Base-by-base conservation (phyloP, 352 stramenopile genomes). In the Globisporangium nagaii region DNA sequence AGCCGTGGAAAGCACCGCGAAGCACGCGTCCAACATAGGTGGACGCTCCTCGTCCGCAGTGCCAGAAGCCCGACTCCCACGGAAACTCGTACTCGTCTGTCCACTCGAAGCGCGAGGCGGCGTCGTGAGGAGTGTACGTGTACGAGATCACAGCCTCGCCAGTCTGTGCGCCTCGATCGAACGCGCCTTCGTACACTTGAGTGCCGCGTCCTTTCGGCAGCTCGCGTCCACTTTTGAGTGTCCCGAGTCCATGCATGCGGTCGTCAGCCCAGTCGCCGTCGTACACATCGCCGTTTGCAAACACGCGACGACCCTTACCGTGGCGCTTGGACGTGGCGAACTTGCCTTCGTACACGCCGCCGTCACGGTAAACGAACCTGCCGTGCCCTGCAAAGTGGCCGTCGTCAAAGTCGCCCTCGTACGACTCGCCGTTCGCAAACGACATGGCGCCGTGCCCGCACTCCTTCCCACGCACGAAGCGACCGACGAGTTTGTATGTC, bases 71-170 rank as follows among this genome's bases (percentile, higher is more conserved):
- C 22, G 73, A 88, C n/a, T 58, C 50, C 1, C 58, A n/a, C 0
- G 81, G 81, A 43, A 88, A 92, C 56, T 92, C 79, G 48, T 84
- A 86, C 50, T 84, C 73, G 8, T 71, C 40, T 17, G 62, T 76
- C 68, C 74, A 84, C 31, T 86, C 71, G 19, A 69, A 73, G 20
- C 47, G 24, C 22, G 48, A n/a, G 25, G 56, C 5, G 39, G 40
- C 43, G 52, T 64, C n/a, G 19, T 31, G 20, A 30, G 75, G 75
- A 3, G 34, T 66, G 43, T 72, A 75, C 34, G 55, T 52, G 59
- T 79, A 85, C 19, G 56, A 50, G 11, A 92, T 82, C 20, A 22
- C 54, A 0, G 71, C 71, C 0, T 63, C 20, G 15, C 76, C 75
- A 19, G 68, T 88, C 44, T 87, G 73, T 0, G 71, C 48, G 5